Conservation (phyloP, 148 eudicot species). For the Silene conica region DNA sequence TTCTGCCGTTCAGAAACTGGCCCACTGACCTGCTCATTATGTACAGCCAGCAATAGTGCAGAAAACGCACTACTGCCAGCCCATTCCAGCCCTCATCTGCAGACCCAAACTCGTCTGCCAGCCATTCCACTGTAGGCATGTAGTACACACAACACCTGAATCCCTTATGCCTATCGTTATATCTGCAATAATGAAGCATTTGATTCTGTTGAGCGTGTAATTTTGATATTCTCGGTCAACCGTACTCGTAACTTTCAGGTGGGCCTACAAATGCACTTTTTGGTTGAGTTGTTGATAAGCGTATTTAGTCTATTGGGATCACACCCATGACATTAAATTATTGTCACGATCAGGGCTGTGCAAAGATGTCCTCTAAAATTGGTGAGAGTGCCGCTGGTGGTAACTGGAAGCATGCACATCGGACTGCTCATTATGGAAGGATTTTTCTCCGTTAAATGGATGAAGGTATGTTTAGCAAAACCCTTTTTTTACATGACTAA, state of each 20-base stretch:
- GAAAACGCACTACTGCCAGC: too few relatives aligned
- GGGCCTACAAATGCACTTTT: slow-evolving; percentile 17
- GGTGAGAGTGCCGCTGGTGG: slow-evolving; percentile 91
- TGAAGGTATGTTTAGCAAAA: slow-evolving; percentile 55
- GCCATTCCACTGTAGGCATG: too few relatives aligned
- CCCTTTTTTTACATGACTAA: too few relatives aligned
- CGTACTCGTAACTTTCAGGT: slow-evolving; percentile 98
- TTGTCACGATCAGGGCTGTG: slow-evolving; percentile 70
- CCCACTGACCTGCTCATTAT: too few relatives aligned
- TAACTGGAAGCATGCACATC: slow-evolving; percentile 97
- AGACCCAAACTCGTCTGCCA: too few relatives aligned
- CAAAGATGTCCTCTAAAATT: slow-evolving; percentile 91
- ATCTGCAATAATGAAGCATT: slow-evolving; percentile 98
- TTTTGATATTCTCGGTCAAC: slow-evolving; percentile 91
- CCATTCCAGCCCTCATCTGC: too few relatives aligned
- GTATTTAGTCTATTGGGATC: slow-evolving; percentile 6
- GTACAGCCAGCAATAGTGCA: too few relatives aligned
- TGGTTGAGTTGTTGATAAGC: slow-evolving; percentile 14
- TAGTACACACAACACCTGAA: too few relatives aligned
- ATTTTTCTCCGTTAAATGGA: slow-evolving; percentile 93
- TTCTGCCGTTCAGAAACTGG: too few relatives aligned
- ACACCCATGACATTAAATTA: slow-evolving; percentile 1
- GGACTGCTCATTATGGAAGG: slow-evolving; percentile 96
- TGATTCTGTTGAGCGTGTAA: slow-evolving; percentile 90
- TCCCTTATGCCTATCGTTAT: too few relatives aligned